Conservation (phyloP, 2,329 filamentous ascomycete genomes). For the Rutstroemia sp. region DNA sequence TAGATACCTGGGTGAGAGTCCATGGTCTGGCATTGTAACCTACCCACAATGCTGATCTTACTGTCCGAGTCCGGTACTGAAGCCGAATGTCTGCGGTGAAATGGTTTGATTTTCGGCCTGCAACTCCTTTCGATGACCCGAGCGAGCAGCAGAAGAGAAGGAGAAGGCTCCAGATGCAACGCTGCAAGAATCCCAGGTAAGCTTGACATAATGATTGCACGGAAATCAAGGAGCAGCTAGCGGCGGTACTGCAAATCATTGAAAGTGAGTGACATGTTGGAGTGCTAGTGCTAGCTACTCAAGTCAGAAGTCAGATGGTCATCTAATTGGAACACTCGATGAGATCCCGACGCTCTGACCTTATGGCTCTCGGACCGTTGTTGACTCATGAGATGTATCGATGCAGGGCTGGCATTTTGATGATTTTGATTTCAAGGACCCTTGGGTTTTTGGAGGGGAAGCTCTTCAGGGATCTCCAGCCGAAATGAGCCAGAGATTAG, state of each 20-base stretch:
- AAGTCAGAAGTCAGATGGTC: neutral
- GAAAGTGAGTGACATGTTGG: too few relatives aligned
- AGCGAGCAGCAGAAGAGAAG: neutral
- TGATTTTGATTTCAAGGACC: neutral
- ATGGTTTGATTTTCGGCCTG: neutral
- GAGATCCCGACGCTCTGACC: neutral
- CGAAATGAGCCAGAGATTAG: conserved; percentile 12
- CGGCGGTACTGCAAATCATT: too few relatives aligned
- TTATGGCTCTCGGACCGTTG: neutral
- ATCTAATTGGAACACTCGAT: neutral
- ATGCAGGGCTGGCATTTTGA: neutral
- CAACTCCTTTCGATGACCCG: neutral
- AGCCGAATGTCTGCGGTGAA: neutral
- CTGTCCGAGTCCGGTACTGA: neutral
- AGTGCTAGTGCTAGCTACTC: too few relatives aligned
- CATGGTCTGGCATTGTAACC: neutral
- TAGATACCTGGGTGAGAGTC: neutral
- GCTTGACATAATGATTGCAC: neutral
- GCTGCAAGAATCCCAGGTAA: neutral
- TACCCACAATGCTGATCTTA: conserved; percentile 4
- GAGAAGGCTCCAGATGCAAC: neutral
- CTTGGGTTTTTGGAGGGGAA: neutral
- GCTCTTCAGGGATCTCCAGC: neutral
- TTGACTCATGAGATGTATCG: neutral
- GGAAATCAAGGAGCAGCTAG: too few relatives aligned